A percentile compares a stretch with the other conserved stretches of the same genome.
These are phyloP conservation scores for Uronychia setigera DNA, from an alignment of 73 alveolate species.

Conservation along the genomic window DNA sequence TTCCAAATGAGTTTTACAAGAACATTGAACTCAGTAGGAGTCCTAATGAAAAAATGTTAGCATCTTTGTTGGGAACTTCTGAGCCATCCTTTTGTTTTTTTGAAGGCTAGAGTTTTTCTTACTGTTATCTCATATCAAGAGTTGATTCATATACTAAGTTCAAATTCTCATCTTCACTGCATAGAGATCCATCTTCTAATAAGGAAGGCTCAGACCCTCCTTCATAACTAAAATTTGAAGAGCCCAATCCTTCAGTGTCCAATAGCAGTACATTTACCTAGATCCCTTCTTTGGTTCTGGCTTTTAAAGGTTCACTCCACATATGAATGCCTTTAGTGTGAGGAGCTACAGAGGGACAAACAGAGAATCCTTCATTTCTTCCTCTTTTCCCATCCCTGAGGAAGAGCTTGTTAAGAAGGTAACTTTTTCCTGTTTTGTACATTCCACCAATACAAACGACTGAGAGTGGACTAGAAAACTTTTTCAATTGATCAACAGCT, in stretches of 20 bases:
- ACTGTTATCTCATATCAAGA: too few relatives aligned
- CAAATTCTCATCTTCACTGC: too few relatives aligned
- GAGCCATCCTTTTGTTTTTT: neutral
- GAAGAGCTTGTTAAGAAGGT: constrained; percentile 85
- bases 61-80: neutral
- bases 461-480: constrained; percentile 58
- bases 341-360: constrained; percentile 60
- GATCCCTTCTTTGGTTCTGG: neutral
- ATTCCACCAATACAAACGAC: constrained; percentile 88
- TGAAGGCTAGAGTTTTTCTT: neutral
- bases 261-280: neutral
- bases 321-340: constrained; percentile 62
- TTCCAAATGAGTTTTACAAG: neutral
- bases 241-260: neutral
- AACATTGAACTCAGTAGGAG: neutral
- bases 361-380: constrained; percentile 35
- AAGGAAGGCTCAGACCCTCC: too few relatives aligned
- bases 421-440: constrained; percentile 86
- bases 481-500: constrained; percentile 58
- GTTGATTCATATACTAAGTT: too few relatives aligned
- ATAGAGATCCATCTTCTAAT: too few relatives aligned
- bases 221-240: too few relatives aligned
- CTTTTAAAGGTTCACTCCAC: constrained; percentile 17
- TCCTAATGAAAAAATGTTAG: neutral
- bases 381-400: constrained; percentile 59